A percentile compares a stretch with the other conserved stretches of the same genome.
Conservation (phyloP, 768 basidiomycete species). For the Lactifluus echinatus region DNA sequence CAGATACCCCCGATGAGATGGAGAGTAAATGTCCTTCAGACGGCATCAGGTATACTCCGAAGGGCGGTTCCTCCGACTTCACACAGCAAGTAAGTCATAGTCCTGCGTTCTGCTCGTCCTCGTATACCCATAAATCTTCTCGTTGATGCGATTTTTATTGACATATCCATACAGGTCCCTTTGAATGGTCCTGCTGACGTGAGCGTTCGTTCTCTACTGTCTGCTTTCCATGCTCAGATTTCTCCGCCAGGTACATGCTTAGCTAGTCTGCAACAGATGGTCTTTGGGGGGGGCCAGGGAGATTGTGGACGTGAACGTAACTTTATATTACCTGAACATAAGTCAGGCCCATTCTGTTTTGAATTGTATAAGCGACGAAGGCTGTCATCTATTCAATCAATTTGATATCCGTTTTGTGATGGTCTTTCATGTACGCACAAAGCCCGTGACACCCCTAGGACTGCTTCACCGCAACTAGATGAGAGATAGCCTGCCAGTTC, state of each 20-base stretch:
- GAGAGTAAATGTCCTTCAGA: constrained; percentile 43
- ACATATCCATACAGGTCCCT: background rate
- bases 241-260: background rate
- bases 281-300: constrained; percentile 25
- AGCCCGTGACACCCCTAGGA: too few relatives aligned
- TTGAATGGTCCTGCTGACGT: background rate
- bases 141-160: background rate
- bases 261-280: constrained; percentile 18
- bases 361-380: too few relatives aligned
- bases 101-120: constrained; percentile 2
- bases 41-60: constrained; percentile 54
- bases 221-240: background rate
- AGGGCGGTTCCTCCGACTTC: constrained; percentile 23
- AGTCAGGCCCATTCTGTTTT: too few relatives aligned
- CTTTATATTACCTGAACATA: too few relatives aligned
- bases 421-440: too few relatives aligned
- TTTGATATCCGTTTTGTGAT: too few relatives aligned
- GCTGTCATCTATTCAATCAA: too few relatives aligned
- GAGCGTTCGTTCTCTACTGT: background rate
- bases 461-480: too few relatives aligned
- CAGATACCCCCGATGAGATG: constrained; percentile 40
- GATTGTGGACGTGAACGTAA: too few relatives aligned
- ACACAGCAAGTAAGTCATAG: background rate
- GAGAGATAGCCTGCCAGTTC: too few relatives aligned
- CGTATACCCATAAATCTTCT: background rate